Evolutionary conservation across 2,329 filamentous ascomycete genomes (phyloP).

Genomic region (Ophiognomonia clavigignenti-juglandacearum): DNA sequence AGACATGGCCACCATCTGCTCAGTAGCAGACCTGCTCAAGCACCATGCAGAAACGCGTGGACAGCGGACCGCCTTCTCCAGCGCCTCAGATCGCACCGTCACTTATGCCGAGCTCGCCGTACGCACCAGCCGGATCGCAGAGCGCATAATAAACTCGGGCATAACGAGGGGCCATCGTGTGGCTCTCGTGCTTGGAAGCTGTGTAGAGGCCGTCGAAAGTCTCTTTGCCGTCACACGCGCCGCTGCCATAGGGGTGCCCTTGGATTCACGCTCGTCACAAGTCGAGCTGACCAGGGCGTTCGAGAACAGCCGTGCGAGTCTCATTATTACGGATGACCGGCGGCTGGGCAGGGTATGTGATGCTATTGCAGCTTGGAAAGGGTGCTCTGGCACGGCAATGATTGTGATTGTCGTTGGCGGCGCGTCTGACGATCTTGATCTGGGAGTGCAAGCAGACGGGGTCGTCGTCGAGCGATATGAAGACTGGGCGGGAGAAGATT

Average conservation of each 20-base stretch:
- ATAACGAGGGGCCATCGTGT: background rate
- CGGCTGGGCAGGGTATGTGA: background rate
- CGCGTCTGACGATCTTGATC: background rate
- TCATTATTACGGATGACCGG: background rate
- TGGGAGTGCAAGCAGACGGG: background rate
- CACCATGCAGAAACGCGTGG: background rate
- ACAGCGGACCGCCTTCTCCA: slow-evolving; percentile 1
- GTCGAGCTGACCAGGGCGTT: background rate
- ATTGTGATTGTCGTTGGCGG: background rate
- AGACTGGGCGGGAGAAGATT: background rate
- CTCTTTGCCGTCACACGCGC: slow-evolving; percentile 1
- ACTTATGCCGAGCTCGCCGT: slow-evolving; percentile 1
- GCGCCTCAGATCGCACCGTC: background rate
- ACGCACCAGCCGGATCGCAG: background rate
- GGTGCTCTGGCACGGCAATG: background rate
- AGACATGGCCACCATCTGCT: background rate
- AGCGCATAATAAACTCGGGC: background rate
- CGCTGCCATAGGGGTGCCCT: background rate
- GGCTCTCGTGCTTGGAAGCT: background rate
- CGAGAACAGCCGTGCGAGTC: background rate
- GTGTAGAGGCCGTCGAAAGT: slow-evolving; percentile 5
- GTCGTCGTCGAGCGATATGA: background rate
- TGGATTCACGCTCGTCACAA: background rate
- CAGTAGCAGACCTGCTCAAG: background rate
- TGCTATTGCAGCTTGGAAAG: background rate